These are phyloP conservation scores for Begonia masoniana DNA, from an alignment of 306 rosid genomes.

Conservation along the genomic window DNA sequence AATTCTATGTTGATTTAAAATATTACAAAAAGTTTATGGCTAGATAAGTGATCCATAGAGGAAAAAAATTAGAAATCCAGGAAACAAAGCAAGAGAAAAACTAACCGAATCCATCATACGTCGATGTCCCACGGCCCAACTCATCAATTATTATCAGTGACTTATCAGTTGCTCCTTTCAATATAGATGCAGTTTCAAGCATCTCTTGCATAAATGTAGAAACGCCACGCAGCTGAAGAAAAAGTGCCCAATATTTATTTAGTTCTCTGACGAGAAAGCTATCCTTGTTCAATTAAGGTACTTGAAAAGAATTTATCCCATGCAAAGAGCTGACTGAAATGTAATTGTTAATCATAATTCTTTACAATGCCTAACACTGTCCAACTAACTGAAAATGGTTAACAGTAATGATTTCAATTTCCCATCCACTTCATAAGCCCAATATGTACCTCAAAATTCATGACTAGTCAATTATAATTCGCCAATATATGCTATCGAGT, in stretches of 20 bases:
- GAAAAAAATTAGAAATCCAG: conserved; percentile 7
- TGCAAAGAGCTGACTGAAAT: neutral
- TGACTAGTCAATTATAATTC: too few relatives aligned
- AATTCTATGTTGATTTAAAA: neutral
- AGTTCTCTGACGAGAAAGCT: neutral
- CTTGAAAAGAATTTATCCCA: too few relatives aligned
- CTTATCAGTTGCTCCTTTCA: conserved; percentile 87
- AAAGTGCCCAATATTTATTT: neutral
- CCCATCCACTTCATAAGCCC: too few relatives aligned
- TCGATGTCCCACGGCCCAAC: conserved; percentile 97
- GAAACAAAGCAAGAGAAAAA: conserved; percentile 17
- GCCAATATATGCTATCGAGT: too few relatives aligned
- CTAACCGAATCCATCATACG: conserved; percentile 97
- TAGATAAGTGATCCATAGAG: neutral
- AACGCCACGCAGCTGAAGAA: conserved; percentile 80
- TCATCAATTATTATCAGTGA: conserved; percentile 92
- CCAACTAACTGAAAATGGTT: neutral
- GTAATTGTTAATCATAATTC: neutral
- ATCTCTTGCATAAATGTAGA: conserved; percentile 99
- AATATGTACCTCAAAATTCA: too few relatives aligned
- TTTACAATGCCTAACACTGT: neutral
- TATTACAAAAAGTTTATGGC: neutral
- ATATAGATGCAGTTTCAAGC: conserved; percentile 95
- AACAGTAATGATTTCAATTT: too few relatives aligned
- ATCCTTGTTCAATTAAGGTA: too few relatives aligned